These are phyloP conservation scores for Cerioporus squamosus DNA, from an alignment of 1,284 basidiomycete genomes.

Conservation along the genomic window DNA sequence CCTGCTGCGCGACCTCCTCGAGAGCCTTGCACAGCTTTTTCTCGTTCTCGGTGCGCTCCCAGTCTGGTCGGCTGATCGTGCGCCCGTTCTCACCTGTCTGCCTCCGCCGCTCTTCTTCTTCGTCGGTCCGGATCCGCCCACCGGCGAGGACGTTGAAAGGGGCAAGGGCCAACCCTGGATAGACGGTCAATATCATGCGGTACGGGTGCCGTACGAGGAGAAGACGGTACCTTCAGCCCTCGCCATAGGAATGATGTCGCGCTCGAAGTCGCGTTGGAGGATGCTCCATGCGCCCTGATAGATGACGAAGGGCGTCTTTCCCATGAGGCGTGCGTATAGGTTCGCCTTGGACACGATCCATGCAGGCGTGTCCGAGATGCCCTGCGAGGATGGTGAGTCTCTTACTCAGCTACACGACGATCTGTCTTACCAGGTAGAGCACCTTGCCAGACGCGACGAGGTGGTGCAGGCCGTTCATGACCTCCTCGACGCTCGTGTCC, in stretches of 20 bases:
- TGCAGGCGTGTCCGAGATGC: slow-evolving; percentile 33
- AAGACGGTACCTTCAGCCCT: slow-evolving; percentile 36
- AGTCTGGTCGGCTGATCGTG: slow-evolving; percentile 30
- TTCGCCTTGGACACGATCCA: slow-evolving; percentile 34
- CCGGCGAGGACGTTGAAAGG: slow-evolving; percentile 55
- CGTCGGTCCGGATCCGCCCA: slow-evolving; percentile 52
- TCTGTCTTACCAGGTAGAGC: slow-evolving; percentile 40
- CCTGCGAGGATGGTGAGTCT: slow-evolving; percentile 10
- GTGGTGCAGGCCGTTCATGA: slow-evolving; percentile 51
- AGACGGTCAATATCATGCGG: too few relatives aligned
- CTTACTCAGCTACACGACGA: background rate
- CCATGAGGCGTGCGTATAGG: slow-evolving; percentile 38
- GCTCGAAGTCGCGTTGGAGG: slow-evolving; percentile 30
- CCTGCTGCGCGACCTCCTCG: slow-evolving; percentile 48
- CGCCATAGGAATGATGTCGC: slow-evolving; percentile 58
- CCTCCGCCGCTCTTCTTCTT: slow-evolving; percentile 45
- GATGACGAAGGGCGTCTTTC: slow-evolving; percentile 52
- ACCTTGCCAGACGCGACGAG: slow-evolving; percentile 46
- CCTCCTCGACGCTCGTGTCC: slow-evolving; percentile 45
- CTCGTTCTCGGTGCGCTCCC: slow-evolving; percentile 47
- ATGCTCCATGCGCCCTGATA: slow-evolving; percentile 60
- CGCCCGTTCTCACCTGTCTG: slow-evolving; percentile 47
- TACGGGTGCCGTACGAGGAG: too few relatives aligned
- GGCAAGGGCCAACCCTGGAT: slow-evolving; percentile 46
- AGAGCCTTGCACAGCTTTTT: slow-evolving; percentile 44